Evolutionary conservation across 352 stramenopile species (phyloP).

Genomic region (Pythium oligandrum): DNA sequence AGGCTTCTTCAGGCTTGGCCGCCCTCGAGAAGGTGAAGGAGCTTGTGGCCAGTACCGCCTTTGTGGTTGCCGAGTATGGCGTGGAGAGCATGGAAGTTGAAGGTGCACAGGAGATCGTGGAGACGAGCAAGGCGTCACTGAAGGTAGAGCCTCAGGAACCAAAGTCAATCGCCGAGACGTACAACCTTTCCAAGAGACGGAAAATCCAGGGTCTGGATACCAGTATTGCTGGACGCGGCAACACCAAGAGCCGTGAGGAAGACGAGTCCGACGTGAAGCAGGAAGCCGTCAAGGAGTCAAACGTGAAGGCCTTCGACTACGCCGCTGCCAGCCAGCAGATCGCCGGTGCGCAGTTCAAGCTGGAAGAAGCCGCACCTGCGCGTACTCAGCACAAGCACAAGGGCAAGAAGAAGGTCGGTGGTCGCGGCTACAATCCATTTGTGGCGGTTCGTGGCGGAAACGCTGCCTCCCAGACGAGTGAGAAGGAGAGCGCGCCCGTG

Average conservation of each 20-base stretch:
- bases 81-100: slow-evolving; percentile 12
- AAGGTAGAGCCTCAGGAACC: slow-evolving; percentile 2
- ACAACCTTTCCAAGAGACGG: slow-evolving; percentile 63
- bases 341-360: slow-evolving; percentile 18
- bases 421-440: slow-evolving; percentile 73
- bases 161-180: slow-evolving; percentile 73
- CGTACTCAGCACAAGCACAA: neutral
- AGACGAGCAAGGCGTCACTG: neutral
- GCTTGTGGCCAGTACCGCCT: slow-evolving; percentile 49
- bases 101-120: slow-evolving; percentile 1
- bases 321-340: slow-evolving; percentile 17
- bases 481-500: slow-evolving; percentile 18
- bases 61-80: slow-evolving; percentile 43
- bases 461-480: slow-evolving; percentile 5
- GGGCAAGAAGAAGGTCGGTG: slow-evolving; percentile 34
- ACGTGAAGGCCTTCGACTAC: slow-evolving; percentile 27
- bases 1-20: neutral
- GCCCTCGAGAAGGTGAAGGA: slow-evolving; percentile 43
- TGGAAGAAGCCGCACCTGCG: slow-evolving; percentile 12
- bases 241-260: slow-evolving; percentile 35
- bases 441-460: slow-evolving; percentile 44
- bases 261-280: slow-evolving; percentile 39
- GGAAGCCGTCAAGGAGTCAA: slow-evolving; percentile 11
- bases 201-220: slow-evolving; percentile 24
- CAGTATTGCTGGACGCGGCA: slow-evolving; percentile 18